phyloP scores from a whole-genome alignment of 2,329 filamentous ascomycete species.

The Phialophora verrucosa region DNA sequence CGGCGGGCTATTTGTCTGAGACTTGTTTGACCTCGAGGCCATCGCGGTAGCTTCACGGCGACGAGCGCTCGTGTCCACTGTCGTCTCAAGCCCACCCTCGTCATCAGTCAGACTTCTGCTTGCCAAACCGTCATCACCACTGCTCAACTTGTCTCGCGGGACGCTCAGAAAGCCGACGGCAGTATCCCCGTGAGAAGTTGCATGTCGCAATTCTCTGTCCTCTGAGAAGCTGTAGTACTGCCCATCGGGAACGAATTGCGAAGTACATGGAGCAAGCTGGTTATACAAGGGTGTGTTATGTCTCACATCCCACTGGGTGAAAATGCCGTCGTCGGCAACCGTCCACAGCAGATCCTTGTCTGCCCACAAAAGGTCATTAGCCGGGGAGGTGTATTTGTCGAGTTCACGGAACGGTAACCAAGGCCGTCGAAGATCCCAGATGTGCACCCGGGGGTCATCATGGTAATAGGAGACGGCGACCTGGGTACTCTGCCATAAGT shows the following conservation, averaged over 20 bases:
- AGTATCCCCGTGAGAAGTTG: constrained; percentile 48
- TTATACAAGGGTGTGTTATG: constrained; percentile 65
- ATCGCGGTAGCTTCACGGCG: constrained; percentile 54
- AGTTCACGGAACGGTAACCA: constrained; percentile 68
- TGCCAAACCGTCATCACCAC: constrained; percentile 54
- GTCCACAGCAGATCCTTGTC: constrained; percentile 70
- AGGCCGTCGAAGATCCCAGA: constrained; percentile 69
- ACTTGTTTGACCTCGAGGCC: constrained; percentile 58
- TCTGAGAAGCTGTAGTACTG: constrained; percentile 62
- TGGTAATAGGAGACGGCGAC: constrained; percentile 67
- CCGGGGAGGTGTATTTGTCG: constrained; percentile 59
- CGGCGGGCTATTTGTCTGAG: constrained; percentile 61
- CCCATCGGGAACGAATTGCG: constrained; percentile 64
- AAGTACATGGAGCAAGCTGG: constrained; percentile 61
- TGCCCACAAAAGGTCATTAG: constrained; percentile 68
- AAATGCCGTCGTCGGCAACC: constrained; percentile 65
- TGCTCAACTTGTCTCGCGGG: constrained; percentile 51
- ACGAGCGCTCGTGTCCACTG: constrained; percentile 57
- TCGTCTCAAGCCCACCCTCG: constrained; percentile 62
- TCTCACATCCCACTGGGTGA: constrained; percentile 67
- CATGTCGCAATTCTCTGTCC: constrained; percentile 54
- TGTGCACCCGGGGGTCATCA: constrained; percentile 64
- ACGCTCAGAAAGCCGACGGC: constrained; percentile 49
- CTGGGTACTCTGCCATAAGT: constrained; percentile 66
- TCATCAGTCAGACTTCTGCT: constrained; percentile 60